Percentiles rank a stretch among this genome's conserved stretches.
Conservation (phyloP, 2,329 filamentous ascomycete genomes). For the Diaporthe ampelina region DNA sequence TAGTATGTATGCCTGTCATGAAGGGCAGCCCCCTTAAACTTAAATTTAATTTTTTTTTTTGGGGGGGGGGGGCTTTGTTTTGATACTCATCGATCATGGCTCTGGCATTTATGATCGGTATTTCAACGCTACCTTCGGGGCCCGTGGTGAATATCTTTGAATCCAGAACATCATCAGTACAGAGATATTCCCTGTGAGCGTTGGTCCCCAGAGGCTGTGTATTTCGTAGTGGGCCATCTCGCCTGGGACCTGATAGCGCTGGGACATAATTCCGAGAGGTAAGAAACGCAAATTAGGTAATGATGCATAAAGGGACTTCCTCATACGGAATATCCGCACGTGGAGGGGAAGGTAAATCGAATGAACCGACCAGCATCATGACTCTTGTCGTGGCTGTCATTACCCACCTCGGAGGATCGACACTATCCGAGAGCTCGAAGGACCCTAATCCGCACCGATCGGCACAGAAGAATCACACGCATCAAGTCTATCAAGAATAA, state of each 20-base stretch:
- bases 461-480: neutral
- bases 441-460: neutral
- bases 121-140: neutral
- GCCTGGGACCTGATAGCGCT: neutral
- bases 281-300: conserved; percentile 21
- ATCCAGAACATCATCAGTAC: neutral
- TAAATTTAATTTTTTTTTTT: no score
- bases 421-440: conserved; percentile 12
- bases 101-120: neutral
- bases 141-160: neutral
- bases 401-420: conserved; percentile 17
- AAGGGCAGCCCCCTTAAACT: no score
- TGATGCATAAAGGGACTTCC: conserved; percentile 14
- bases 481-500: neutral
- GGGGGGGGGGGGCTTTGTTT: neutral
- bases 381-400: neutral
- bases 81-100: neutral
- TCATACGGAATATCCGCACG: conserved; percentile 1
- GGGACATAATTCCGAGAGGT: neutral
- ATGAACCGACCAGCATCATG: conserved; percentile 25
- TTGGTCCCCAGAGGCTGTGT: neutral
- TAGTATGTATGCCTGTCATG: no score
- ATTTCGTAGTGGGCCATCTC: neutral
- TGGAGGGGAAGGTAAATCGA: neutral
- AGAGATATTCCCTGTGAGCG: neutral